Base-by-base conservation (phyloP, 371 early-diverging fungal species). In the Mortierella sp. region DNA sequence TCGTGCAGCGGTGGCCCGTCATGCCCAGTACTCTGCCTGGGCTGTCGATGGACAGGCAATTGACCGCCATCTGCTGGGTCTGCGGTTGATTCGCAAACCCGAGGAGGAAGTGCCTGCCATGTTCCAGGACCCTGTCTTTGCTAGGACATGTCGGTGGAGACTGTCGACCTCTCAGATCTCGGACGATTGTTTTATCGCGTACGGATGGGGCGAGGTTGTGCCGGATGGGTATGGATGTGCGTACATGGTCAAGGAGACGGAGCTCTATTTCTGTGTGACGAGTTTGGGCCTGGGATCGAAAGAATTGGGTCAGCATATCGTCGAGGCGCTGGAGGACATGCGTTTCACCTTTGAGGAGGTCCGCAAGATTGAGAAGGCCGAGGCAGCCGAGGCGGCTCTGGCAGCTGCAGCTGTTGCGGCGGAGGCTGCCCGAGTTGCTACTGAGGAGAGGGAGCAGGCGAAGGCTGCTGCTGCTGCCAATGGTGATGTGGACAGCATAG, bases 171-270 rank as follows among this genome's bases (percentile, higher is more conserved):
- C 96, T 45, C 97, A 98, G 85, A 90, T 98, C 72, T 89, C 95
- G 16, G 94, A 95, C 71, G 96, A 97, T 79, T 90, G 95, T 85
- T 97, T 95, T 88, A 91, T 92, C 68, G 94, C 94, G 48, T 98
- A 97, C 76, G 98, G 98, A 19, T 98, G 97, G 97, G 97, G 97
- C 66, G 95, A 95, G 81, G 98, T 98, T 47, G 94, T 96, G 22
- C 92, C 95, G 31, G 95, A 96, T 83, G 98, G 98, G 4, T 98
- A 93, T 79, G 97, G 97, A 48, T 83, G 93, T 77, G 97, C 98
- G 16, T 98, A 98, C 90, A 96, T 96, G 93, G 94, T 97, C 84
- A 95, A 95, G 86, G 89, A 92, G 68, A 89, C 92, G 44, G 87
- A 93, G 66, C 87, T 98, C 44, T 92, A 96, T 79, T 94, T 97